Conservation (phyloP, 352 stramenopile genomes). For the Vaucheria bursata region DNA sequence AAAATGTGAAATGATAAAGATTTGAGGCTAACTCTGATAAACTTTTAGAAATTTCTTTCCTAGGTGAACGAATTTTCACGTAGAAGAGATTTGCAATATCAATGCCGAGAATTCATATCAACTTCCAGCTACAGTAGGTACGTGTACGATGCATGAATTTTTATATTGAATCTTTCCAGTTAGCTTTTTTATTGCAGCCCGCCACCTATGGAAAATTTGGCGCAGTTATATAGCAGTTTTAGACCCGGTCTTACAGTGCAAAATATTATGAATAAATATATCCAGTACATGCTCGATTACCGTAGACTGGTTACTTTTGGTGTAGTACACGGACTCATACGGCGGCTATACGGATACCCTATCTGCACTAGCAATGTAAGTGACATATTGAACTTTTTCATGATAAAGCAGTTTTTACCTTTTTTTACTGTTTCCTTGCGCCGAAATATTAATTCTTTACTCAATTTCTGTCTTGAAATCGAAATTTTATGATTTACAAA, state of each 20-base stretch:
- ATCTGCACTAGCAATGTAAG: no score
- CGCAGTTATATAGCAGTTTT: not conserved
- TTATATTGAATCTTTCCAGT: no score
- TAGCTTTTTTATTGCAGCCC: not conserved
- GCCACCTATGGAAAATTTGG: not conserved
- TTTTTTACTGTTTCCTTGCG: not conserved
- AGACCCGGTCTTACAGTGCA: not conserved
- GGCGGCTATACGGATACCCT: constrained; percentile 70
- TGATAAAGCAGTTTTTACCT: not conserved
- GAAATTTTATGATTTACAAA: not conserved
- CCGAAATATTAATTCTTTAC: not conserved
- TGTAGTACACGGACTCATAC: constrained; percentile 68
- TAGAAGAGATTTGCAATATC: not conserved
- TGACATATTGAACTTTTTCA: no score
- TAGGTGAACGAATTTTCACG: constrained; percentile 8
- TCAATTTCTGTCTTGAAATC: not conserved
- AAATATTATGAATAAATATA: not conserved
- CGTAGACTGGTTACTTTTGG: constrained; percentile 59
- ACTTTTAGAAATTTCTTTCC: no score
- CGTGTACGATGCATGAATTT: not conserved
- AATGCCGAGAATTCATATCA: not conserved
- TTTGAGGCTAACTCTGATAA: no score
- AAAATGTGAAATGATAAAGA: no score
- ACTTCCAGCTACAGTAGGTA: not conserved
- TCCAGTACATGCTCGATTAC: constrained; percentile 10